These are phyloP conservation scores for Miscanthus lutarioriparius DNA, from an alignment of 176 grass and related monocot species.

Conservation along the genomic window DNA sequence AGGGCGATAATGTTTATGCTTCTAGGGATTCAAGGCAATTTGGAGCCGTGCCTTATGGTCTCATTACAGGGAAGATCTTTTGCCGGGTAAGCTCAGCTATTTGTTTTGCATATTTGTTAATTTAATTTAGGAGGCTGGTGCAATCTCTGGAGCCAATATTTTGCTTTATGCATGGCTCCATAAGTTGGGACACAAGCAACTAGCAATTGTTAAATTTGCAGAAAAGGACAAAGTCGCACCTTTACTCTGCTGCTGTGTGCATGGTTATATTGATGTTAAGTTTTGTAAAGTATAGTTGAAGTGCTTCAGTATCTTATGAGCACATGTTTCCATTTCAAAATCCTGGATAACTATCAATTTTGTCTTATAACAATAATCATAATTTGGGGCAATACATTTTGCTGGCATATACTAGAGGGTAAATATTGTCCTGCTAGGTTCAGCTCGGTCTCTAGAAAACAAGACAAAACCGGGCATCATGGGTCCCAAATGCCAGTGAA, in stretches of 20 bases:
- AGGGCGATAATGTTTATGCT: slow-evolving; percentile 76
- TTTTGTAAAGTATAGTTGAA: slow-evolving; percentile 7
- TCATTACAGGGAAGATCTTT: slow-evolving; percentile 67
- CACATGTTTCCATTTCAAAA: neutral
- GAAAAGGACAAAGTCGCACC: neutral
- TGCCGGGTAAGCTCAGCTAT: slow-evolving; percentile 51
- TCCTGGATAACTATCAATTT: neutral
- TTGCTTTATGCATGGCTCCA: neutral
- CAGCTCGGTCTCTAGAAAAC: neutral
- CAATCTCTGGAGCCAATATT: neutral
- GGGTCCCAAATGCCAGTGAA: neutral
- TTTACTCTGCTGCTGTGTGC: neutral
- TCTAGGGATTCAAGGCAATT: slow-evolving; percentile 81
- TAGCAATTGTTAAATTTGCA: neutral
- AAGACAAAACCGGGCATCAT: neutral
- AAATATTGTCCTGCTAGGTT: neutral
- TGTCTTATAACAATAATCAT: neutral
- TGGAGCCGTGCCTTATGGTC: slow-evolving; percentile 70
- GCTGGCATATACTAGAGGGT: neutral
- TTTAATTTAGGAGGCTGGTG: neutral
- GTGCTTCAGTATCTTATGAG: neutral
- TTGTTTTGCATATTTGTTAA: neutral
- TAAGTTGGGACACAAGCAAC: neutral
- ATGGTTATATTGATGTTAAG: neutral
- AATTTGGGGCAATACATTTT: neutral